A percentile compares a stretch with the other conserved stretches of the same genome.
These are phyloP conservation scores for Aureobasidium sp. DNA, from an alignment of 2,329 filamentous ascomycete genomes.

Conservation along the genomic window DNA sequence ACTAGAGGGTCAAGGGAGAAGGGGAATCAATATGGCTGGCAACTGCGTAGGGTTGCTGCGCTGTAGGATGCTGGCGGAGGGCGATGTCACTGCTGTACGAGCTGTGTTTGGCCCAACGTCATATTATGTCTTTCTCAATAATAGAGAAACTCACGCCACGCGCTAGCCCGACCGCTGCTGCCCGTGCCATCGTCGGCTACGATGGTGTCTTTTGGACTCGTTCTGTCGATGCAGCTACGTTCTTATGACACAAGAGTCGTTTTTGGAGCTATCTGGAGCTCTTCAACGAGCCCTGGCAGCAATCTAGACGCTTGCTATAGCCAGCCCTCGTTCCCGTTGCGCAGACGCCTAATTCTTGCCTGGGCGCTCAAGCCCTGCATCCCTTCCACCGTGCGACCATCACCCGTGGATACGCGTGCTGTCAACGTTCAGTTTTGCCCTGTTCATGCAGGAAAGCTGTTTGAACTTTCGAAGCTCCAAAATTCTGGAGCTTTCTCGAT, in stretches of 20 bases:
- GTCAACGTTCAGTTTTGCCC: not conserved
- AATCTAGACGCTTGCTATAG: not conserved
- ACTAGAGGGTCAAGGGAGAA: conserved; percentile 4
- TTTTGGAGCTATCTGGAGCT: not conserved
- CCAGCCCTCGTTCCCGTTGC: not conserved
- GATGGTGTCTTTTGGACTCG: not conserved
- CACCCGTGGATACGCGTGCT: not conserved
- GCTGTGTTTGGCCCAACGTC: conserved; percentile 3
- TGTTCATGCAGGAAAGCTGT: conserved; percentile 6
- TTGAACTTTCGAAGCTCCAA: not conserved
- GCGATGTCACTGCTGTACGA: conserved; percentile 1
- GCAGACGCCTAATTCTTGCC: not conserved
- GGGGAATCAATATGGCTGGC: conserved; percentile 6
- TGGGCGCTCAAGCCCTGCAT: not conserved
- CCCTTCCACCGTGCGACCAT: not conserved
- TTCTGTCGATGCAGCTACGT: conserved; percentile 1
- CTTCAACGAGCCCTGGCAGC: not conserved
- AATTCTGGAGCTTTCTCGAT: conserved; percentile 7
- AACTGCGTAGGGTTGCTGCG: not conserved
- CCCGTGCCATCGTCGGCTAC: not conserved
- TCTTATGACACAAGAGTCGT: not conserved
- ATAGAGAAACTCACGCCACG: conserved; percentile 8
- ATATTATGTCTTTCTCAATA: conserved; percentile 3
- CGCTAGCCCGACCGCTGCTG: not conserved
- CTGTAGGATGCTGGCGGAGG: not conserved